phyloP scores from a whole-genome alignment of 345 rosid genomes.

The Eucalyptus grandis region DNA sequence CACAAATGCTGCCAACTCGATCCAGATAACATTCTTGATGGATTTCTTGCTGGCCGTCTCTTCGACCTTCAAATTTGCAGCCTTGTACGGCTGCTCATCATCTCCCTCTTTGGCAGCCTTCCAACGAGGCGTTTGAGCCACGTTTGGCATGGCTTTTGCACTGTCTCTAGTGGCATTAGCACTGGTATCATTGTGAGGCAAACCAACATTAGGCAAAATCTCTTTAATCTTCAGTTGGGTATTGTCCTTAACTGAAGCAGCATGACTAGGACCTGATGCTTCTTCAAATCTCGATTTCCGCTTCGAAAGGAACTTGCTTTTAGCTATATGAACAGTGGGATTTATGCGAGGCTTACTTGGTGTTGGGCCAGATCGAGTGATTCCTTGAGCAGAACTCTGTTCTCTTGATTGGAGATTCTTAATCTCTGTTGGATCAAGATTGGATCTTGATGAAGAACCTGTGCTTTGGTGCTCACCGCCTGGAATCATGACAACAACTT shows the following conservation, averaged over 20 bases:
- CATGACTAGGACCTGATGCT: background rate
- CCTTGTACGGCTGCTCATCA: slow-evolving; percentile 9
- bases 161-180: background rate
- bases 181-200: background rate
- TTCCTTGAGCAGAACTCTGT: background rate
- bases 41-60: background rate
- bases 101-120: slow-evolving; percentile 9
- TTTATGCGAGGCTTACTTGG: background rate
- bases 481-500: background rate
- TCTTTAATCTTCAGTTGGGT: background rate
- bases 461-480: background rate
- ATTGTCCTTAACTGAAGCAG: background rate
- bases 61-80: slow-evolving; percentile 11
- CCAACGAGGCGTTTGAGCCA: slow-evolving; percentile 28
- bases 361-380: background rate
- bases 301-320: background rate
- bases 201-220: slow-evolving; percentile 11
- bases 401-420: background rate
- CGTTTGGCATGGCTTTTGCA: slow-evolving; percentile 8
- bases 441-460: background rate
- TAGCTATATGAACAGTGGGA: background rate
- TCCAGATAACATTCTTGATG: slow-evolving; percentile 6
- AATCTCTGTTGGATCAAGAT: background rate
- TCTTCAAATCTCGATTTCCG: background rate
- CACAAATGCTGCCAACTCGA: slow-evolving; percentile 20